These are phyloP conservation scores for Kluyveromyces nonfermentans DNA, from an alignment of 805 yeast species.

Conservation along the genomic window DNA sequence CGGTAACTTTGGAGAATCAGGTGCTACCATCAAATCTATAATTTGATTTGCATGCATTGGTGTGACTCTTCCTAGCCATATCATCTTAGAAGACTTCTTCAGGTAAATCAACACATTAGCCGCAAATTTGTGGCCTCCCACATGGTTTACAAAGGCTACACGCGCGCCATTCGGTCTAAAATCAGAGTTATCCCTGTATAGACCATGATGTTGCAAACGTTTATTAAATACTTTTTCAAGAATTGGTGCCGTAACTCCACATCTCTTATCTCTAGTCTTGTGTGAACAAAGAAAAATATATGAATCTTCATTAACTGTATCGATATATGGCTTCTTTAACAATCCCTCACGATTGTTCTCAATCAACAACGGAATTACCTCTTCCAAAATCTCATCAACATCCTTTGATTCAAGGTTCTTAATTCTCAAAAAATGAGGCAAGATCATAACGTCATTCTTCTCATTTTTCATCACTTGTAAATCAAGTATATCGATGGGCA, in stretches of 20 bases:
- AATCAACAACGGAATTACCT: constrained; percentile 35
- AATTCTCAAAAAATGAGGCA: constrained; percentile 72
- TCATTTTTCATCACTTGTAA: constrained; percentile 34
- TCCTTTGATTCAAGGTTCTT: constrained; percentile 37
- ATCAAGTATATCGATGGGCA: constrained; percentile 39
- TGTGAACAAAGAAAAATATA: constrained; percentile 81
- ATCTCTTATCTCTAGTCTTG: constrained; percentile 79
- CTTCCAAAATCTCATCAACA: constrained; percentile 36
- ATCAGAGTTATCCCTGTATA: constrained; percentile 72
- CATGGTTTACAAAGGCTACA: constrained; percentile 69
- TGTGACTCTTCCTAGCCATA: constrained; percentile 82
- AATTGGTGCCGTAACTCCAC: constrained; percentile 91
- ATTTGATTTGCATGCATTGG: constrained; percentile 71
- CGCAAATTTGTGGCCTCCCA: constrained; percentile 93
- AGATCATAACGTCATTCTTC: constrained; percentile 50
- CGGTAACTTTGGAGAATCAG: constrained; percentile 61
- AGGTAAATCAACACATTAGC: constrained; percentile 79
- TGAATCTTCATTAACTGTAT: constrained; percentile 33
- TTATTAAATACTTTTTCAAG: constrained; percentile 71
- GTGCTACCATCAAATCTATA: constrained; percentile 62
- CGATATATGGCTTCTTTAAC: constrained; percentile 26
- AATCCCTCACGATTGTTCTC: constrained; percentile 12
- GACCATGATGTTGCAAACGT: constrained; percentile 58
- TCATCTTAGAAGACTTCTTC: constrained; percentile 39
- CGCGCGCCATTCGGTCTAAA: constrained; percentile 63